Evolutionary conservation across 2,329 filamentous ascomycete genomes (phyloP), one percentile per base, ranked within the genome.

Genomic region (Westerdykella aurantiaca): DNA sequence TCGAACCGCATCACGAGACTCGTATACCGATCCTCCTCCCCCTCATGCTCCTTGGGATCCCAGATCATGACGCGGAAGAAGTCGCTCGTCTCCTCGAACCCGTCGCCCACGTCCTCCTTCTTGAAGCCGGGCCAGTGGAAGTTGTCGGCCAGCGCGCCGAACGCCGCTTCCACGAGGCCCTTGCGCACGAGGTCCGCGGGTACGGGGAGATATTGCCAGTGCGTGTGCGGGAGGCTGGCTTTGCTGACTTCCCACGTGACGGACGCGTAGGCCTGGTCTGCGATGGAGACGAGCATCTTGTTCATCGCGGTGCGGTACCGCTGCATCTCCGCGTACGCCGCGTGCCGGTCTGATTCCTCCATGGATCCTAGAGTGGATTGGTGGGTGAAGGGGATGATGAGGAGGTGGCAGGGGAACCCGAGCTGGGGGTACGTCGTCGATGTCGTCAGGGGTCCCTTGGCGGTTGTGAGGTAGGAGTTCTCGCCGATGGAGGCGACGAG

Each of bases 201-300:
- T 0, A 94, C 74, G 1, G 93, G 88, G 23, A 97, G 72, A 54
- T 94, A 85, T 68, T 98, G 94, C 93, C 90, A 96, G 61, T 97
- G 91, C 1, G 84, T 77, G 63, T 98, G 93, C 44, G 97, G 82
- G 43, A 93, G 88, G 41, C 79, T 79, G 4, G 75, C 76, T 40
- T 89, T 83, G 61, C 83, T 91, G 57, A 98, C 90, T 69, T 97
- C 93, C 82, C 88, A 98, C 0, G 88, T 93, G 1, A 97, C 85
- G 2, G 83, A 80, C 13, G 91, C 93, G 1, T 96, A 80, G 50
- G 78, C 77, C 49, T 78, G 65, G 12, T 55, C 61, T 34, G 71
- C 59, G 70, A 63, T 61, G 18, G 70, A 64, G 39, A 64, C 67
- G 11, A 96, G 74, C 86, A 96, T 95, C 37, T 75, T 75, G 61